Evolutionary conservation across 73 alveolate species (phyloP).

Genomic region (Paramecium caudatum): DNA sequence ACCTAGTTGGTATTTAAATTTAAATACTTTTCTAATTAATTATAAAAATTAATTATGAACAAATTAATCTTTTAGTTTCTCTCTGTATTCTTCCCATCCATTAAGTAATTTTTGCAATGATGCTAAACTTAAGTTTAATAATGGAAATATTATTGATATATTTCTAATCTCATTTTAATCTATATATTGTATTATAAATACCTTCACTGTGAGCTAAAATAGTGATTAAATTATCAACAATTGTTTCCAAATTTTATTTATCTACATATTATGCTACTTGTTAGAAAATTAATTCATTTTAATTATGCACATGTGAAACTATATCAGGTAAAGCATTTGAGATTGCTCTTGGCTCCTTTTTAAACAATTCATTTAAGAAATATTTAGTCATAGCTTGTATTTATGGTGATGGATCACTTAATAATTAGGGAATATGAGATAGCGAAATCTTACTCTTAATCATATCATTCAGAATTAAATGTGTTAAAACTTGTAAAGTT

Average conservation of each 20-base stretch:
- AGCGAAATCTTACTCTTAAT: constrained; percentile 62
- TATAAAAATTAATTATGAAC: neutral
- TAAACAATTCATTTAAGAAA: constrained; percentile 66
- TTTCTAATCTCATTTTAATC: constrained; percentile 26
- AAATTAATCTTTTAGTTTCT: neutral
- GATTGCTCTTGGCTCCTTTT: constrained; percentile 68
- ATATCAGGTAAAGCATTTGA: constrained; percentile 70
- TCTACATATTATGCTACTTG: constrained; percentile 35
- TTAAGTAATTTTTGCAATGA: neutral
- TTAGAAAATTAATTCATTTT: neutral
- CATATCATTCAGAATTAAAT: constrained; percentile 75
- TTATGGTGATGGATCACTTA: constrained; percentile 68
- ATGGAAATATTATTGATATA: neutral
- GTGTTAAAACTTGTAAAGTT: constrained; percentile 69
- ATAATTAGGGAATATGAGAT: constrained; percentile 56
- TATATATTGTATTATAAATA: neutral
- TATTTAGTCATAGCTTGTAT: constrained; percentile 59
- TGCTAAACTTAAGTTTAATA: neutral
- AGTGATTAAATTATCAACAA: constrained; percentile 30
- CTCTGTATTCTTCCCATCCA: constrained; percentile 59
- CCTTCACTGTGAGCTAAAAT: constrained; percentile 10
- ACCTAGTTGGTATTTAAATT: neutral
- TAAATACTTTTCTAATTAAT: constrained; percentile 1
- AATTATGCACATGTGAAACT: neutral
- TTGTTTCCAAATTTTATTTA: neutral